Evolutionary conservation across 768 basidiomycete species (phyloP).

Genomic region (Lyophyllum decastes): DNA sequence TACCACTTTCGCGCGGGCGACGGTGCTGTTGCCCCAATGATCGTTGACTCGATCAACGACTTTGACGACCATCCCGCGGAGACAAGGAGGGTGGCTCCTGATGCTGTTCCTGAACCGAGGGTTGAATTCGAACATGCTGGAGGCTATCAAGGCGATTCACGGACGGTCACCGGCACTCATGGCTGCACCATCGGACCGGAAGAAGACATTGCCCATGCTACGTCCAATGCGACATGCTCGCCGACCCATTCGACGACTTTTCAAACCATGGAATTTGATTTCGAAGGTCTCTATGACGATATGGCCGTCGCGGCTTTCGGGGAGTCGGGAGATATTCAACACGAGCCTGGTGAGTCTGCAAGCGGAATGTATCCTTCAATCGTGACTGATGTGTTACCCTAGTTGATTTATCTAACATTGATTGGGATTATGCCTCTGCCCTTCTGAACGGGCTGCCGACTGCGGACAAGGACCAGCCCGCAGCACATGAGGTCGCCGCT

Average conservation of each 20-base stretch:
- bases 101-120: neutral
- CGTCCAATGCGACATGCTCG: neutral
- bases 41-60: constrained; percentile 3
- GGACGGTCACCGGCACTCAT: neutral
- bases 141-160: neutral
- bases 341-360: neutral
- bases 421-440: constrained; percentile 38
- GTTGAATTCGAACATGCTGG: neutral
- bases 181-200: neutral
- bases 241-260: neutral
- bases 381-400: neutral
- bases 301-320: constrained; percentile 11
- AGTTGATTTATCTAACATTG: constrained; percentile 5
- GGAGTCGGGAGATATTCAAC: neutral
- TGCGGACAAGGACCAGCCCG: constrained; percentile 16
- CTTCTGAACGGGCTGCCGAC: constrained; percentile 25
- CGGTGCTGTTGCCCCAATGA: neutral
- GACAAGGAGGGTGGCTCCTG: neutral
- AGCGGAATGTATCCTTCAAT: neutral
- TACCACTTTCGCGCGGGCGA: constrained; percentile 26
- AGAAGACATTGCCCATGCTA: neutral
- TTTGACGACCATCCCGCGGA: neutral
- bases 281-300: constrained; percentile 16
- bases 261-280: neutral
- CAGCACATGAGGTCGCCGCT: neutral